Conservation (phyloP, 2,329 filamentous ascomycete species). For the Fusarium lateritium region DNA sequence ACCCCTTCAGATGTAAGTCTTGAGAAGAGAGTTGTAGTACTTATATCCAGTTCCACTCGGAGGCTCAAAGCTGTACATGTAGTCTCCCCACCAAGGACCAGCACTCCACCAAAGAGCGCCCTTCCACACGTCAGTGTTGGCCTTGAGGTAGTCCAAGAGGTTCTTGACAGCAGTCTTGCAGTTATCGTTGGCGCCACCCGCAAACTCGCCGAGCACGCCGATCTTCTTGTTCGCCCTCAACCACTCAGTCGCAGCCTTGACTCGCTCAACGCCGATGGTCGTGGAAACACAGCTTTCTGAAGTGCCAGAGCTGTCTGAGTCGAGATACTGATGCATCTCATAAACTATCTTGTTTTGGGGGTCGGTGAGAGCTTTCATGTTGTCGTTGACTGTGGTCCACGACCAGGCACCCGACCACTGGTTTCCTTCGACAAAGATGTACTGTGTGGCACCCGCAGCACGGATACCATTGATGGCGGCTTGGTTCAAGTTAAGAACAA, state of each 20-base stretch:
- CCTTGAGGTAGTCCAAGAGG: slow-evolving; percentile 66
- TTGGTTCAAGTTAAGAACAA: slow-evolving; percentile 74
- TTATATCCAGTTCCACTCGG: slow-evolving; percentile 60
- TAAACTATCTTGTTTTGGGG: slow-evolving; percentile 66
- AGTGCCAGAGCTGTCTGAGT: slow-evolving; percentile 68
- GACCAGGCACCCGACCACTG: slow-evolving; percentile 68
- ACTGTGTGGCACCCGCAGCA: slow-evolving; percentile 70
- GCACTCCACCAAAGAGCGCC: slow-evolving; percentile 71
- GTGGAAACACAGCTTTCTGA: slow-evolving; percentile 62
- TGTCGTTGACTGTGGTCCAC: slow-evolving; percentile 59
- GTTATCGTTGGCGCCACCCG: slow-evolving; percentile 65
- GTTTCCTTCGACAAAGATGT: slow-evolving; percentile 72
- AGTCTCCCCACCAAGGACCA: slow-evolving; percentile 72
- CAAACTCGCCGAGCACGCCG: slow-evolving; percentile 70
- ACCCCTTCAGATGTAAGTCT: slow-evolving; percentile 46
- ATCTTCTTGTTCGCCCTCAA: slow-evolving; percentile 68
- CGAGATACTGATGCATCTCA: slow-evolving; percentile 74
- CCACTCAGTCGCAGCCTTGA: slow-evolving; percentile 67
- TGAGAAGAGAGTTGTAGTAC: slow-evolving; percentile 49
- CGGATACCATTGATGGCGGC: slow-evolving; percentile 75
- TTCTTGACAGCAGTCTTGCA: slow-evolving; percentile 68
- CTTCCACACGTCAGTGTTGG: slow-evolving; percentile 71
- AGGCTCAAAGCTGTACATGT: slow-evolving; percentile 65
- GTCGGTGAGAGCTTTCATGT: slow-evolving; percentile 61
- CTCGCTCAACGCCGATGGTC: slow-evolving; percentile 65